Conservation (phyloP, 768 basidiomycete genomes). For the Wakefieldia striispora region DNA sequence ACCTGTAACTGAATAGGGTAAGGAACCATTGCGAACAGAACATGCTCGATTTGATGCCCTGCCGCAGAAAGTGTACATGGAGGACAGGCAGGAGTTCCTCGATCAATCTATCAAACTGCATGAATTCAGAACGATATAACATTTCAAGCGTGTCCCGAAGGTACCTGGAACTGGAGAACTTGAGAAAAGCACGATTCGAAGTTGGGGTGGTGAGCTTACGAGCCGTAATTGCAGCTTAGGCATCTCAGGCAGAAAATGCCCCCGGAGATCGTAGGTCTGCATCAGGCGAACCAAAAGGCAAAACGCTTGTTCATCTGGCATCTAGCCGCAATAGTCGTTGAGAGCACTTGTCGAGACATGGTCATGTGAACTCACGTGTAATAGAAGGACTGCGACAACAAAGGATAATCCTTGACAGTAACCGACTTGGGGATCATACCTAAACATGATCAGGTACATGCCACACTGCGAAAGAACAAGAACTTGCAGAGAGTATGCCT, state of each 20-base stretch:
- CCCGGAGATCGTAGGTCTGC: slow-evolving; percentile 94
- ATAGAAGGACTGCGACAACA: slow-evolving; percentile 86
- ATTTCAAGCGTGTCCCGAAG: slow-evolving; percentile 7
- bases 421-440: slow-evolving; percentile 91
- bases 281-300: slow-evolving; percentile 92
- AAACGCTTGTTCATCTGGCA: slow-evolving; percentile 99
- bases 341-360: not conserved
- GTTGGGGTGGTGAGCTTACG: slow-evolving; percentile 40
- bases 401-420: slow-evolving; percentile 98
- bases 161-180: slow-evolving; percentile 57
- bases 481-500: slow-evolving; percentile 90
- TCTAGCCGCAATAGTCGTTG: slow-evolving; percentile 46
- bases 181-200: not conserved
- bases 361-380: slow-evolving; percentile 62
- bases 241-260: slow-evolving; percentile 99
- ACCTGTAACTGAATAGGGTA: slow-evolving; percentile 95
- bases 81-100: slow-evolving; percentile 92
- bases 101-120: slow-evolving; percentile 87
- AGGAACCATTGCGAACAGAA: slow-evolving; percentile 99
- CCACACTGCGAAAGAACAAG: not conserved
- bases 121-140: slow-evolving; percentile 14
- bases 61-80: slow-evolving; percentile 89
- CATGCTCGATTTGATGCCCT: slow-evolving; percentile 97
- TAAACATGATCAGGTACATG: slow-evolving; percentile 22
- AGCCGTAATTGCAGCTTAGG: slow-evolving; percentile 92